These are phyloP conservation scores for Nakaseomyces uthaithaninus DNA, from an alignment of 1,139 yeast species.

Conservation along the genomic window DNA sequence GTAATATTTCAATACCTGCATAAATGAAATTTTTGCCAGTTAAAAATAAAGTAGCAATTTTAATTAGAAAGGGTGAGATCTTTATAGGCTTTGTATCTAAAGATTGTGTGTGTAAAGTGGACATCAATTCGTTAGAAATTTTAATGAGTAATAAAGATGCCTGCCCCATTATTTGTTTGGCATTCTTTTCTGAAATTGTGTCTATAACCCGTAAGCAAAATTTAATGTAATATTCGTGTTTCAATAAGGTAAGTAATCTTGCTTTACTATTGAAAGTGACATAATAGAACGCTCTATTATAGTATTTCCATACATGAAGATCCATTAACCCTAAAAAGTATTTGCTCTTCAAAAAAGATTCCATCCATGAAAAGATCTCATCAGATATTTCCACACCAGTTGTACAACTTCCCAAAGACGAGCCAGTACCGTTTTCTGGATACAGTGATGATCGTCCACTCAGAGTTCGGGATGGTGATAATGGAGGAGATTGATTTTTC, in stretches of 20 bases:
- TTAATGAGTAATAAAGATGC: not conserved
- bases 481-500: slow-evolving; percentile 6
- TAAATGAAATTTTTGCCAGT: slow-evolving; percentile 16
- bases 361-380: slow-evolving; percentile 4
- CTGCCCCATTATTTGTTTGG: slow-evolving; percentile 1
- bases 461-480: slow-evolving; percentile 2
- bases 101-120: not conserved
- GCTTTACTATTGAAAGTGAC: slow-evolving; percentile 12
- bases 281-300: slow-evolving; percentile 16
- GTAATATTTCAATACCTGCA: slow-evolving; percentile 20
- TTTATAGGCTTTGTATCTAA: not conserved
- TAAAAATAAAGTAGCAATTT: slow-evolving; percentile 9
- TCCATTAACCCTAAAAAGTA: slow-evolving; percentile 8
- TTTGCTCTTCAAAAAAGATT: slow-evolving; percentile 2
- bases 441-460: not conserved
- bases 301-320: slow-evolving; percentile 25
- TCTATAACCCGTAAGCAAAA: slow-evolving; percentile 7
- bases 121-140: slow-evolving; percentile 1
- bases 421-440: not conserved
- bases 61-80: slow-evolving; percentile 5
- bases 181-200: slow-evolving; percentile 5
- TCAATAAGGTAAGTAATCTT: slow-evolving; percentile 9
- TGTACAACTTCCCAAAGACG: not conserved
- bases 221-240: slow-evolving; percentile 9
- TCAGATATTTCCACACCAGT: not conserved